phyloP scores from a whole-genome alignment of 1,139 yeast species.

The Suhomyces bribrorum region DNA sequence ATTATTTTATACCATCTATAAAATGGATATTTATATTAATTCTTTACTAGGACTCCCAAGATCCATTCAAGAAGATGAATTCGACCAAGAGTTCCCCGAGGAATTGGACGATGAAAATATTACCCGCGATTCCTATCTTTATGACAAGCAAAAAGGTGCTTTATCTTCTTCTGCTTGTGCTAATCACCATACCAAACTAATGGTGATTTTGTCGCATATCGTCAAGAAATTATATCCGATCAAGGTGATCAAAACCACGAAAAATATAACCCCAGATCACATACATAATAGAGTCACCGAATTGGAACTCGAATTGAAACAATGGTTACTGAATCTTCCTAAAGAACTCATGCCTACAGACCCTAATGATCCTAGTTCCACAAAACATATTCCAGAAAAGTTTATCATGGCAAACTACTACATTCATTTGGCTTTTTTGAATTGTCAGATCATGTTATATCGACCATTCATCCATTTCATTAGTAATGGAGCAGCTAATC shows the following conservation, averaged over 20 bases:
- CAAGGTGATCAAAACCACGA: slow-evolving; percentile 27
- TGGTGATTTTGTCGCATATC: slow-evolving; percentile 48
- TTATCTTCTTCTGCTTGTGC: slow-evolving; percentile 81
- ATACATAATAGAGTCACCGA: slow-evolving; percentile 68
- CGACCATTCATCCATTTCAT: slow-evolving; percentile 91
- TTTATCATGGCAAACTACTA: slow-evolving; percentile 74
- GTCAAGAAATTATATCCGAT: slow-evolving; percentile 48
- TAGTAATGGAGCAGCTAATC: slow-evolving; percentile 50
- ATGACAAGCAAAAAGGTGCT: slow-evolving; percentile 40
- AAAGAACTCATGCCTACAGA: slow-evolving; percentile 72
- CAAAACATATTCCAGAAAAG: slow-evolving; percentile 54
- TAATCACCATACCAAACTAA: slow-evolving; percentile 77
- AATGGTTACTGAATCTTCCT: slow-evolving; percentile 78
- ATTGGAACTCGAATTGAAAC: slow-evolving; percentile 69
- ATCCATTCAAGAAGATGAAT: slow-evolving; percentile 72
- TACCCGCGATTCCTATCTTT: slow-evolving; percentile 58
- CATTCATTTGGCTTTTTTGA: slow-evolving; percentile 75
- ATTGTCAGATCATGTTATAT: slow-evolving; percentile 81
- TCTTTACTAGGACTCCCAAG: slow-evolving; percentile 88
- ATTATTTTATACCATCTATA: slow-evolving; percentile 84
- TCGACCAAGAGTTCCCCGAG: slow-evolving; percentile 83
- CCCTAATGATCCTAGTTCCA: slow-evolving; percentile 35
- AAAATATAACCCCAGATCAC: slow-evolving; percentile 32
- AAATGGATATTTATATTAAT: slow-evolving; percentile 88
- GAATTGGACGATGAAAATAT: slow-evolving; percentile 88